phyloP scores from a whole-genome alignment of 176 grass and related monocot species.

The Melocanna baccifera region DNA sequence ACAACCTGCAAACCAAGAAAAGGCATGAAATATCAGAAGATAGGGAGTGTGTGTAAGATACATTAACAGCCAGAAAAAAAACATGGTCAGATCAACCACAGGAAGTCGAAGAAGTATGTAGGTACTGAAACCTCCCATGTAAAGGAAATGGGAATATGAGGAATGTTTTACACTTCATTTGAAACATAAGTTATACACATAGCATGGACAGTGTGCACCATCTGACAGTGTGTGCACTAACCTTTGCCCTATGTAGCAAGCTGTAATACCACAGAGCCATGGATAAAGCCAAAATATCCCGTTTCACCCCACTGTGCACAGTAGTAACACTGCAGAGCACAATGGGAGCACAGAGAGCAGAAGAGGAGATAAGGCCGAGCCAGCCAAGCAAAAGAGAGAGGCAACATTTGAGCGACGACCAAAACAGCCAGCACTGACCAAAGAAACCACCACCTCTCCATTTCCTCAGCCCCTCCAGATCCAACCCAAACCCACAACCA shows the following conservation, averaged over 20 bases:
- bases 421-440: too few relatives aligned
- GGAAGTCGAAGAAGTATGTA: background rate
- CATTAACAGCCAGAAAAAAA: background rate
- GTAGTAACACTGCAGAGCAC: too few relatives aligned
- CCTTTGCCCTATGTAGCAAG: background rate
- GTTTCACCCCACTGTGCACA: too few relatives aligned
- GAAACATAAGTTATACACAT: background rate
- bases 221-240: background rate
- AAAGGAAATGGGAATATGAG: background rate
- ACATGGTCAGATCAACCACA: background rate
- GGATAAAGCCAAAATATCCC: too few relatives aligned
- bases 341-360: too few relatives aligned
- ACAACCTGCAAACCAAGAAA: constrained; percentile 62
- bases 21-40: constrained; percentile 5
- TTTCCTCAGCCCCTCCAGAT: too few relatives aligned
- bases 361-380: too few relatives aligned
- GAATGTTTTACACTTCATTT: background rate
- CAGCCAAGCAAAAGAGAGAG: too few relatives aligned
- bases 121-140: background rate
- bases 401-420: too few relatives aligned
- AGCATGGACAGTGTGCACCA: background rate
- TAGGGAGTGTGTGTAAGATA: background rate
- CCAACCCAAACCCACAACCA: too few relatives aligned
- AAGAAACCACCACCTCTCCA: too few relatives aligned
- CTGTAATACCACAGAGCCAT: too few relatives aligned